Conservation (phyloP, 2,329 filamentous ascomycete genomes). For the Sclerotinia glacialis region DNA sequence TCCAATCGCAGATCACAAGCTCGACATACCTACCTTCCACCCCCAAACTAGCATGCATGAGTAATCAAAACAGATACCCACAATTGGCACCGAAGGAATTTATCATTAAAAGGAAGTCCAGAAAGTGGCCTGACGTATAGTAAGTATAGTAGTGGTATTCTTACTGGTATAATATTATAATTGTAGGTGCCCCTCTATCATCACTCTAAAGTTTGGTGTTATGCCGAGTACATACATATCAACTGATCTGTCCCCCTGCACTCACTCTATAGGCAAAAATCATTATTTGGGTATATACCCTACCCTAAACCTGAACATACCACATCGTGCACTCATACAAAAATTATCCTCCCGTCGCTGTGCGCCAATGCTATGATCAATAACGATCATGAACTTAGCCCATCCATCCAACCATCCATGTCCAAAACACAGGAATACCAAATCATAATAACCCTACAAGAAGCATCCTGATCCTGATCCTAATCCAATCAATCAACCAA, state of each 20-base stretch:
- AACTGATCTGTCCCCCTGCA: too few species aligned
- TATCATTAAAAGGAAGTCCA: too few species aligned
- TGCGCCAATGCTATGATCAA: conserved; percentile 11
- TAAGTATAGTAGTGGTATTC: too few species aligned
- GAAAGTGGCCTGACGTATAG: background rate
- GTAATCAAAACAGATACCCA: too few species aligned
- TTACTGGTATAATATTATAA: too few species aligned
- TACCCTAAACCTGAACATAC: background rate
- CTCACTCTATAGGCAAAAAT: background rate
- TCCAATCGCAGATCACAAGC: too few species aligned
- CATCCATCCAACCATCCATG: background rate
- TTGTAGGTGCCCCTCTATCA: background rate
- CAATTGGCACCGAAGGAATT: background rate
- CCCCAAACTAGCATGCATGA: too few species aligned
- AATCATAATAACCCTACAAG: conserved; percentile 6
- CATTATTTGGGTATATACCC: too few species aligned
- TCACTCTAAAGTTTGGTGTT: too few species aligned
- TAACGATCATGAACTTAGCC: background rate
- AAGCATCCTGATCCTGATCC: background rate
- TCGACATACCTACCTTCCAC: too few species aligned
- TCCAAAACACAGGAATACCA: background rate
- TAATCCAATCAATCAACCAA: background rate
- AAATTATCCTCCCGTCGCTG: background rate
- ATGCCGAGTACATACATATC: too few species aligned
- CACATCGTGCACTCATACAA: background rate